Conservation (phyloP, 129 eudicot species). For the Lactuca saligna region DNA sequence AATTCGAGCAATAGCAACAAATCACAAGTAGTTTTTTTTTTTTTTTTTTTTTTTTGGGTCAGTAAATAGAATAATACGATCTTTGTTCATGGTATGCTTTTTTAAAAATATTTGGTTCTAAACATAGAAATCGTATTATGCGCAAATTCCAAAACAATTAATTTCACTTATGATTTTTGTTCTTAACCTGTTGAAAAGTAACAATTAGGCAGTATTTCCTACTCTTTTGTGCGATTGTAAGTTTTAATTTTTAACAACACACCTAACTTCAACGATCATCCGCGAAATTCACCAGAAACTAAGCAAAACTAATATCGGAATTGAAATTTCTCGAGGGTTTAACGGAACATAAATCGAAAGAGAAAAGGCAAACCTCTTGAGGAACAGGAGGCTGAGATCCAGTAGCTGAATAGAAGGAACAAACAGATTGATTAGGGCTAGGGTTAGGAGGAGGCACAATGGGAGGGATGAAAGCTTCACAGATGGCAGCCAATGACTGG, state of each 20-base stretch:
- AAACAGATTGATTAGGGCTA: constrained; percentile 12
- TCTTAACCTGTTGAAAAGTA: neutral
- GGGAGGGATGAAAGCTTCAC: constrained; percentile 74
- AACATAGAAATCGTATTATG: neutral
- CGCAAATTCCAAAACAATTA: neutral
- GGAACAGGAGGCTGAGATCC: constrained; percentile 51
- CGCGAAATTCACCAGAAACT: neutral
- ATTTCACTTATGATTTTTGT: neutral
- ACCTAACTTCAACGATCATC: neutral
- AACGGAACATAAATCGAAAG: neutral
- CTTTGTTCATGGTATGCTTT: too few species aligned
- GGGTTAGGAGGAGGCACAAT: constrained; percentile 17
- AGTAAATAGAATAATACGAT: too few species aligned
- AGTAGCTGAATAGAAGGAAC: constrained; percentile 37
- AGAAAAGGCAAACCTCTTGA: constrained; percentile 49
- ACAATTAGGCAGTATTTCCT: neutral
- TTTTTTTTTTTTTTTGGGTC: too few species aligned
- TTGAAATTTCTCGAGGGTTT: neutral
- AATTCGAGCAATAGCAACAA: neutral
- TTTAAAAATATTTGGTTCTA: too few species aligned
- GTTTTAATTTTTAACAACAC: neutral
- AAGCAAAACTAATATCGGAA: neutral
- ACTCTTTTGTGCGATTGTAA: neutral
- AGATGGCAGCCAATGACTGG: constrained; percentile 57
- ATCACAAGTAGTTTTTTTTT: too few species aligned